Conservation (phyloP, 2,329 filamentous ascomycete species). For the Hypoxylon sp. region DNA sequence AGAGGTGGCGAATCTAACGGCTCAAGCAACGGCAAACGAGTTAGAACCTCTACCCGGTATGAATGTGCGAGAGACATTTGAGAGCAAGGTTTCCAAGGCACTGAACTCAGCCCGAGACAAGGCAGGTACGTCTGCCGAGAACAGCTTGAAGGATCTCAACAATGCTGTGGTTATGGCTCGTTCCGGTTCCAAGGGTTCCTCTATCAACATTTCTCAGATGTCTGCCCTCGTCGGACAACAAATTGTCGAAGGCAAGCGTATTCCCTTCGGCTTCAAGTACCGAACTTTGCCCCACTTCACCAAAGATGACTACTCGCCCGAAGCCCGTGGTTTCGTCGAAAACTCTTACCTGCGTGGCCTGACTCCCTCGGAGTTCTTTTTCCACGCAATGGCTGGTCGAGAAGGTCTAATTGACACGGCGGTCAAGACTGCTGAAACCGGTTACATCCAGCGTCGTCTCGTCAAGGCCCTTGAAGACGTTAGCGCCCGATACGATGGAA, state of each 20-base stretch:
- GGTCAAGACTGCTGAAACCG: constrained; percentile 98
- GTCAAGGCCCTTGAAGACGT: constrained; percentile 99
- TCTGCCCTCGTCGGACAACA: constrained; percentile 97
- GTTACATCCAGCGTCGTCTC: constrained; percentile 97
- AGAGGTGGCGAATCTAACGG: constrained; percentile 80
- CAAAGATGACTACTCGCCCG: constrained; percentile 98
- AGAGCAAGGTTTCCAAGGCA: constrained; percentile 94
- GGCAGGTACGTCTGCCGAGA: constrained; percentile 91
- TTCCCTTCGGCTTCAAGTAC: constrained; percentile 99
- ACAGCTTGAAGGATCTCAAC: constrained; percentile 94
- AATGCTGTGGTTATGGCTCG: constrained; percentile 96
- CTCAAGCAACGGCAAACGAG: constrained; percentile 82
- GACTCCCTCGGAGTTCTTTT: constrained; percentile 97
- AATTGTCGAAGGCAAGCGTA: constrained; percentile 97
- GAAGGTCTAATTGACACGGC: constrained; percentile 99
- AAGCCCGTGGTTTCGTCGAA: constrained; percentile 96
- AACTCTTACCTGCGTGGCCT: constrained; percentile 97
- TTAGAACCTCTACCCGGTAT: constrained; percentile 96
- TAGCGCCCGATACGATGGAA: constrained; percentile 97
- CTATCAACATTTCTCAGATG: constrained; percentile 99
- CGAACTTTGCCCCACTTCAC: constrained; percentile 97
- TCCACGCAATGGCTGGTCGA: constrained; percentile 99
- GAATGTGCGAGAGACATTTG: constrained; percentile 98
- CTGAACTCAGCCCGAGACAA: constrained; percentile 96
- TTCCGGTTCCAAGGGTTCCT: constrained; percentile 97